Evolutionary conservation across 2,329 filamentous ascomycete genomes (phyloP).

Genomic region (Cladosporium sp.): DNA sequence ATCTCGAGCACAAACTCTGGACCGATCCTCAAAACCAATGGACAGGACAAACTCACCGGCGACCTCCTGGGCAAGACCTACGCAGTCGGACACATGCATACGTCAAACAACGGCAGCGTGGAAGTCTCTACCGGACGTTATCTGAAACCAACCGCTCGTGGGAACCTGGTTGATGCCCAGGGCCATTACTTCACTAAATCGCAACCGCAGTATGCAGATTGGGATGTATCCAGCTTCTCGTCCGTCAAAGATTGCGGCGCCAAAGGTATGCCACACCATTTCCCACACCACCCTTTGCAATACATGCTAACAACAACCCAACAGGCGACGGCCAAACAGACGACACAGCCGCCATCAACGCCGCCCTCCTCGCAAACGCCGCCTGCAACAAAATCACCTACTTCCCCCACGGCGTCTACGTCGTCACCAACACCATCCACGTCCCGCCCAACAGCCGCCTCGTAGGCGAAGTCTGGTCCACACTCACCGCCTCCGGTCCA

Average conservation of each 20-base stretch:
- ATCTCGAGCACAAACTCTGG: conserved; percentile 25
- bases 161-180: conserved; percentile 23
- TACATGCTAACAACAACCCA: conserved; percentile 32
- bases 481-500: conserved; percentile 58
- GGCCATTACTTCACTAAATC: conserved; percentile 45
- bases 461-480: conserved; percentile 59
- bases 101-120: conserved; percentile 25
- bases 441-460: conserved; percentile 62
- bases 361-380: conserved; percentile 58
- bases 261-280: conserved; percentile 18
- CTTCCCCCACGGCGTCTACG: conserved; percentile 74
- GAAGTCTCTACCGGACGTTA: conserved; percentile 20
- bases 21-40: conserved; percentile 27
- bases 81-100: conserved; percentile 24
- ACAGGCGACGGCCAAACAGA: conserved; percentile 58
- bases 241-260: conserved; percentile 49
- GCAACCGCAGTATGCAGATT: conserved; percentile 47
- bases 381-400: conserved; percentile 60
- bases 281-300: no score
- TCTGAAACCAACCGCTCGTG: conserved; percentile 24
- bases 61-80: conserved; percentile 37
- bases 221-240: conserved; percentile 44
- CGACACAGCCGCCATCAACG: conserved; percentile 72
- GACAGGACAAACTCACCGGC: conserved; percentile 27
- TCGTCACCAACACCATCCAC: conserved; percentile 66